Base-by-base conservation (phyloP, 2,329 filamentous ascomycete genomes). In the Alternaria sp. region DNA sequence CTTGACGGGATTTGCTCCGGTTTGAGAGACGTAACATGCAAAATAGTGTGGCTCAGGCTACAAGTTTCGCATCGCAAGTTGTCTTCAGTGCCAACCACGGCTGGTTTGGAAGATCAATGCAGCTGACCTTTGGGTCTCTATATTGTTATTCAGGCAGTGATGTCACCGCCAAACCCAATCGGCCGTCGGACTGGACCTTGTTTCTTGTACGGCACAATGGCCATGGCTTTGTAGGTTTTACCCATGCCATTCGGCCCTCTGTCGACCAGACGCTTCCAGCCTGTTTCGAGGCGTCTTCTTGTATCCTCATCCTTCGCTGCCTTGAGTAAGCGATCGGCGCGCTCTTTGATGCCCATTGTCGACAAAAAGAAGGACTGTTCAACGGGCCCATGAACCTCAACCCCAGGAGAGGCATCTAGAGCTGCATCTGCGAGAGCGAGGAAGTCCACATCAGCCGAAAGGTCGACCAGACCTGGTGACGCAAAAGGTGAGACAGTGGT, bases 361-460 rank as follows among this genome's bases (percentile, higher is more conserved):
- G 86, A 85, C 40, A 99, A 80, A 78, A 97, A 99, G 40, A 85
- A 83, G 0, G 88, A 92, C 80, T 99, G 95, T 63, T 93, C 88
- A 1, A 97, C 89, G 0, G 95, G 95, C 0, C 95, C 95, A 73
- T 98, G 94, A 7, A 97, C 92, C 79, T 99, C 95, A 4, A 98
- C 89, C 2, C 89, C 90, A 1, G 89, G 86, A 66, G 90, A 94
- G 0, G 92, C 91, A 40, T 86, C 82, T 46, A 92, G 85, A 0
- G 94, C 94, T 1, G 91, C 85, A 75, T 98, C 94, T 0, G 93
- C 94, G 1, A 99, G 82, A 11, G 90, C 93, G 0, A 87, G 86
- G 75, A 99, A 99, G 78, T 99, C 95, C 1, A 99, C 95, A 74
- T 99, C 94, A 0, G 92, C 94, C 67, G 90, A 93, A 22, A 99